A percentile compares a stretch with the other conserved stretches of the same genome.
Conservation (phyloP, 495 filamentous ascomycete species). For the Bombardia bombarda region DNA sequence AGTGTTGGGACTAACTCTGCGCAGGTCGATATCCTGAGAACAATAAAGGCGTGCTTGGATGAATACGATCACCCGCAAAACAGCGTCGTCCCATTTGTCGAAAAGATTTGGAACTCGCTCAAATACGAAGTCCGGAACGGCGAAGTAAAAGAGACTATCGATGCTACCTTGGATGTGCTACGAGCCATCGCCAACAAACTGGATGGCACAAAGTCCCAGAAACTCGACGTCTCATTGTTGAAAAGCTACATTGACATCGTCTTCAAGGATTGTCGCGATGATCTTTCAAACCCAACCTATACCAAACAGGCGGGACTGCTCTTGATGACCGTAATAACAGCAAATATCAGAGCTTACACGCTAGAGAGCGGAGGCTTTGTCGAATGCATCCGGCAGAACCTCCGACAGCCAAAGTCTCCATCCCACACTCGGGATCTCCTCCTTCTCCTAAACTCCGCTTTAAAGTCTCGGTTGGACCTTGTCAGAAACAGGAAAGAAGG, state of each 20-base stretch:
- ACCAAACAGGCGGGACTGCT: constrained; percentile 38
- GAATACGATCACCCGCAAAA: constrained; percentile 31
- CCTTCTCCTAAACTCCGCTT: constrained; percentile 30
- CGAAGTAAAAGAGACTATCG: constrained; percentile 41
- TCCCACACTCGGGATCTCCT: constrained; percentile 35
- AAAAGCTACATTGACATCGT: constrained; percentile 28
- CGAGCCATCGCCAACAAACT: constrained; percentile 32
- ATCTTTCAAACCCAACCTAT: constrained; percentile 36
- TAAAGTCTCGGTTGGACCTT: constrained; percentile 27
- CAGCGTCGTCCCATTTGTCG: constrained; percentile 31
- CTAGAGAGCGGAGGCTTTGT: constrained; percentile 25
- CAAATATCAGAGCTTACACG: constrained; percentile 24
- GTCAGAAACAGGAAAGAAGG: constrained; percentile 14
- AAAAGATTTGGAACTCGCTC: constrained; percentile 44
- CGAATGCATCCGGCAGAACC: constrained; percentile 27
- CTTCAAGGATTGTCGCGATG: constrained; percentile 34
- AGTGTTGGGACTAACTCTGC: background rate
- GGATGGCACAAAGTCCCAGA: constrained; percentile 21
- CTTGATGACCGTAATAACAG: constrained; percentile 33
- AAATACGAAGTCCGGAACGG: constrained; percentile 54
- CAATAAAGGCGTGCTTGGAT: constrained; percentile 37
- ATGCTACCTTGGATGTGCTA: constrained; percentile 39
- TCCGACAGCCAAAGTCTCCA: constrained; percentile 31
- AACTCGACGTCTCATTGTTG: constrained; percentile 25
- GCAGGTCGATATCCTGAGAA: constrained; percentile 42